Conservation (phyloP, 2,329 filamentous ascomycete genomes). For the Pseudopyricularia cyperi region DNA sequence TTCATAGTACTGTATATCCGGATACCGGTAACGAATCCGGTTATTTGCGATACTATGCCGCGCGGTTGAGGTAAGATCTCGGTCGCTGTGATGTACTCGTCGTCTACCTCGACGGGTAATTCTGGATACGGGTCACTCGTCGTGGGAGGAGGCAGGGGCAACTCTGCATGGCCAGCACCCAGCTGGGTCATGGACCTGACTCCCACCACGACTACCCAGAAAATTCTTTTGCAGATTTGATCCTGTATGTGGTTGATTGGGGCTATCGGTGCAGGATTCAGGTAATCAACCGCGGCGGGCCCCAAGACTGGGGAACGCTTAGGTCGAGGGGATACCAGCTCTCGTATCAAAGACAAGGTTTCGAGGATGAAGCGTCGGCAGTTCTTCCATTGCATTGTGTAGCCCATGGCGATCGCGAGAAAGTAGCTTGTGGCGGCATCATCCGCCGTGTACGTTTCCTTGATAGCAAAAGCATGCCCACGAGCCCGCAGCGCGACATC, state of each 20-base stretch:
- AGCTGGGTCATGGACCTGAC: conserved; percentile 69
- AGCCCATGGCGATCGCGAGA: conserved; percentile 51
- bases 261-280: neutral
- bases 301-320: neutral
- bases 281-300: neutral
- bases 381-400: conserved; percentile 55
- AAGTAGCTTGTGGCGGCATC: conserved; percentile 65
- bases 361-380: conserved; percentile 62
- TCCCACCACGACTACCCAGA: conserved; percentile 71
- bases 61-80: conserved; percentile 59
- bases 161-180: conserved; percentile 56
- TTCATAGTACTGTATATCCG: conserved; percentile 73
- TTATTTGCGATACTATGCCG: conserved; percentile 54
- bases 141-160: conserved; percentile 66
- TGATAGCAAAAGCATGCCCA: conserved; percentile 37
- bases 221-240: conserved; percentile 65
- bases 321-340: conserved; percentile 43
- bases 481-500: conserved; percentile 56
- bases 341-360: conserved; percentile 53
- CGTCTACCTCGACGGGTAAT: conserved; percentile 70
- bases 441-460: conserved; percentile 33
- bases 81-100: conserved; percentile 62
- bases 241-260: conserved; percentile 57
- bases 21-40: conserved; percentile 71
- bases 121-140: conserved; percentile 65